Evolutionary conservation across 352 stramenopile genomes (phyloP).

Genomic region (Elongisporangium prolatum): DNA sequence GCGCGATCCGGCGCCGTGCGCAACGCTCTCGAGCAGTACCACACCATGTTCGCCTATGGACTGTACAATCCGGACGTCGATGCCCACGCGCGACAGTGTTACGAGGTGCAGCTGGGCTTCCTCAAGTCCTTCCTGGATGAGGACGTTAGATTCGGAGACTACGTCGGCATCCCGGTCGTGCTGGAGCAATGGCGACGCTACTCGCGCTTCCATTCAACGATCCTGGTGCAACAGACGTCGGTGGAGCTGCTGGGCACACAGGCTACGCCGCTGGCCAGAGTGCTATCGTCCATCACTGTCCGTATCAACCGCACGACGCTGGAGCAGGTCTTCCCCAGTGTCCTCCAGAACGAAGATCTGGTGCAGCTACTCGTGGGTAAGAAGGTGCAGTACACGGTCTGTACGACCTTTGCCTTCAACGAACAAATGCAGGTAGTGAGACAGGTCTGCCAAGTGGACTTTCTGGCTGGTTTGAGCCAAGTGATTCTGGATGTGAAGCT

Average conservation of each 20-base stretch:
- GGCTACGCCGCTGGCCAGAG: conserved; percentile 47
- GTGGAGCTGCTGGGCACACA: conserved; percentile 39
- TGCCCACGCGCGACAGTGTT: conserved; percentile 29
- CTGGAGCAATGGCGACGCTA: conserved; percentile 64
- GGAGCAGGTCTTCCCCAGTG: conserved; percentile 61
- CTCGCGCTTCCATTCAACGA: conserved; percentile 39
- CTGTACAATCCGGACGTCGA: conserved; percentile 42
- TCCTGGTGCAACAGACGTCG: conserved; percentile 28
- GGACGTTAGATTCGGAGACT: conserved; percentile 34
- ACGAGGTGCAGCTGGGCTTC: conserved; percentile 51
- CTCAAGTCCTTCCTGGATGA: conserved; percentile 41
- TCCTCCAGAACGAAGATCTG: conserved; percentile 46
- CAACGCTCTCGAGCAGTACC: conserved; percentile 63
- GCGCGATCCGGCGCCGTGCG: conserved; percentile 26
- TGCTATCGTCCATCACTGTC: conserved; percentile 30
- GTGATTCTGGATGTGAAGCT: conserved; percentile 20
- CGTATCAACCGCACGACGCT: conserved; percentile 50
- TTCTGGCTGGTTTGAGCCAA: conserved; percentile 36
- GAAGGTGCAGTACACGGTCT: conserved; percentile 47
- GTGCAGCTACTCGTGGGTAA: conserved; percentile 50
- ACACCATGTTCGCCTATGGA: conserved; percentile 48
- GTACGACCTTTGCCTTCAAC: conserved; percentile 56
- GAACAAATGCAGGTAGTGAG: conserved; percentile 38
- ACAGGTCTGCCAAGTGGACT: conserved; percentile 53
- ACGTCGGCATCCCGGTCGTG: conserved; percentile 28